Evolutionary conservation across 2,329 filamentous ascomycete species (phyloP).

Genomic region (Chlorencoelia australis): DNA sequence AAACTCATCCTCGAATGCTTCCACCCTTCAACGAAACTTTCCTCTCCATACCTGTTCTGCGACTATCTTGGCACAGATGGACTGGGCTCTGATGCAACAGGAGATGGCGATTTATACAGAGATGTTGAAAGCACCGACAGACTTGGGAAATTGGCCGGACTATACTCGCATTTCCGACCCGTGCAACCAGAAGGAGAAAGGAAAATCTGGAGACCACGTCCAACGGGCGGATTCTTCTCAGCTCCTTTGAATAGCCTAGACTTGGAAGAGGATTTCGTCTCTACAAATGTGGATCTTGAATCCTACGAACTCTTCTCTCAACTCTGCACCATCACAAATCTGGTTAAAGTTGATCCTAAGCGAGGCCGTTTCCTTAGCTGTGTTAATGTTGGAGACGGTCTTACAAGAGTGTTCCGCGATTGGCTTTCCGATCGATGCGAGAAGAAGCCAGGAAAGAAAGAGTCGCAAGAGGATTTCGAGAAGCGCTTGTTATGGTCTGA

Average conservation of each 20-base stretch:
- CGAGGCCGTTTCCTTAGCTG: constrained; percentile 53
- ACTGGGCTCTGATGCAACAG: constrained; percentile 36
- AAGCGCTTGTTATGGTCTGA: constrained; percentile 59
- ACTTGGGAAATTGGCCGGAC: constrained; percentile 38
- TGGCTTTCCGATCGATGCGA: constrained; percentile 46
- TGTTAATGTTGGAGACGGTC: constrained; percentile 55
- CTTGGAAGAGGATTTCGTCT: constrained; percentile 36
- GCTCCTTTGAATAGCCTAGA: constrained; percentile 19
- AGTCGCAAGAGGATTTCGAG: constrained; percentile 23
- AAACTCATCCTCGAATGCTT: constrained; percentile 70
- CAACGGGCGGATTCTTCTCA: constrained; percentile 29
- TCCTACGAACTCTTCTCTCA: constrained; percentile 65
- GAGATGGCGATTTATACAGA: constrained; percentile 21
- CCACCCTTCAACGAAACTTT: constrained; percentile 58
- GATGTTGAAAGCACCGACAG: constrained; percentile 20
- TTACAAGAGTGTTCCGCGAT: constrained; percentile 60
- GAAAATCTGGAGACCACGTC: constrained; percentile 20
- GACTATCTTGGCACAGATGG: constrained; percentile 52
- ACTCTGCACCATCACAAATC: constrained; percentile 55
- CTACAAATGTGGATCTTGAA: constrained; percentile 55
- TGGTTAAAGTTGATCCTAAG: constrained; percentile 55
- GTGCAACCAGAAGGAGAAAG: constrained; percentile 44
- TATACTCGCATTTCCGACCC: constrained; percentile 66
- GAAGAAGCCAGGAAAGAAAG: background rate
- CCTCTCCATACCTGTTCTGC: constrained; percentile 60